phyloP scores from a whole-genome alignment of 164 flowering plant species.

The Chimonanthus praecox region DNA sequence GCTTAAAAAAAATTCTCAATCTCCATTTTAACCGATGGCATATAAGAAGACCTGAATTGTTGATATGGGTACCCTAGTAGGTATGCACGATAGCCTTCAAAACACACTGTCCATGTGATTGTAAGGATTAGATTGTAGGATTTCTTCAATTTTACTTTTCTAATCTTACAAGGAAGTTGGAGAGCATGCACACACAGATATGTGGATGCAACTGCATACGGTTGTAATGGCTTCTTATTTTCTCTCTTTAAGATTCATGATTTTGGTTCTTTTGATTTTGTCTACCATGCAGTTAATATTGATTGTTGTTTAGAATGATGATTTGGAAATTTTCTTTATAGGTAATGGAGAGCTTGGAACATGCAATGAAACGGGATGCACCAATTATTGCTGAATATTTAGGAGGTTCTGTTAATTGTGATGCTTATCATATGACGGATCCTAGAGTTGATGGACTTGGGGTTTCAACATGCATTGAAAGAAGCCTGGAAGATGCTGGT shows the following conservation, averaged over 20 bases:
- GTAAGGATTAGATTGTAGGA: too few species aligned
- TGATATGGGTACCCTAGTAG: too few species aligned
- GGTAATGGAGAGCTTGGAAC: constrained; percentile 98
- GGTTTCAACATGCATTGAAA: constrained; percentile 81
- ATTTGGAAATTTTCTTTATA: constrained; percentile 18
- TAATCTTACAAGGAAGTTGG: too few species aligned
- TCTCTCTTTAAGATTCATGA: not conserved
- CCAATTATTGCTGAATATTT: constrained; percentile 88
- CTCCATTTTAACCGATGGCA: too few species aligned
- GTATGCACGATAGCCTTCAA: too few species aligned
- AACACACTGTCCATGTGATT: too few species aligned
- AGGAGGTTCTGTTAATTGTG: constrained; percentile 92
- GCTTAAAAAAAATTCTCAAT: too few species aligned
- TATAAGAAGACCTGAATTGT: too few species aligned
- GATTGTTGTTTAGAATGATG: not conserved
- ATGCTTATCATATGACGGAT: constrained; percentile 98
- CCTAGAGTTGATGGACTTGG: constrained; percentile 97
- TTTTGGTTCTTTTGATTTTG: not conserved
- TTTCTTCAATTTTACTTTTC: too few species aligned
- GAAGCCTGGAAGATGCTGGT: constrained; percentile 86
- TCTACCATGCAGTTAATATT: not conserved
- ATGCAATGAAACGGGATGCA: constrained; percentile 93
- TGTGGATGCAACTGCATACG: not conserved
- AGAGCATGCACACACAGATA: not conserved
- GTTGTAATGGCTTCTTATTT: not conserved